A percentile compares a stretch with the other conserved stretches of the same genome.
Evolutionary conservation across 805 yeast species (phyloP).

Genomic region (Saccharomycopsis capsularis): DNA sequence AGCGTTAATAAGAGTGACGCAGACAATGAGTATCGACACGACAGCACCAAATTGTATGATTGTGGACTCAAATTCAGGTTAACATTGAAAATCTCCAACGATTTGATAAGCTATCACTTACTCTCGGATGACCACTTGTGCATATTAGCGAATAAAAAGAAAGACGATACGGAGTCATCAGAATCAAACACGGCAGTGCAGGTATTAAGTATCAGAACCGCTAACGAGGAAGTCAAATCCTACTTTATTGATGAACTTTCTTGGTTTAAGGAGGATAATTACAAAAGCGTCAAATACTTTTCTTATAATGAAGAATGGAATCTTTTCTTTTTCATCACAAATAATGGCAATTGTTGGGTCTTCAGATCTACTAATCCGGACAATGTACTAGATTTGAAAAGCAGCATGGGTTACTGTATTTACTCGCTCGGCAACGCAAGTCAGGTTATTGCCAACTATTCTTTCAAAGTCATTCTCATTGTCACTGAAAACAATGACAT

Average conservation of each 20-base stretch:
- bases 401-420: conserved; percentile 16
- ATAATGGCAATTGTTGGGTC: conserved; percentile 21
- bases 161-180: not conserved
- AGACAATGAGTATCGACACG: conserved; percentile 4
- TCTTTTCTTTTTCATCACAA: conserved; percentile 17
- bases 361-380: conserved; percentile 9
- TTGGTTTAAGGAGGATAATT: conserved; percentile 13
- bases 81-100: conserved; percentile 26
- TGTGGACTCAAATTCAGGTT: conserved; percentile 26
- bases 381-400: conserved; percentile 3
- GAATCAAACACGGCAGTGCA: conserved; percentile 10
- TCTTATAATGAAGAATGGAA: conserved; percentile 5
- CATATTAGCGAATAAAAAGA: conserved; percentile 13
- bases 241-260: conserved; percentile 17
- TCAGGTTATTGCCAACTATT: conserved; percentile 11
- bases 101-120: conserved; percentile 23
- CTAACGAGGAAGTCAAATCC: conserved; percentile 2
- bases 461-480: conserved; percentile 14
- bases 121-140: conserved; percentile 18
- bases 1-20: conserved; percentile 5
- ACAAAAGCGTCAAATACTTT: conserved; percentile 2
- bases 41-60: conserved; percentile 18
- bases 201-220: conserved; percentile 5
- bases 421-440: conserved; percentile 14
- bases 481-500: conserved; percentile 14